A percentile compares a stretch with the other conserved stretches of the same genome.
Conservation (phyloP, 331 rosid species). For the Erythrophleum ivorense region DNA sequence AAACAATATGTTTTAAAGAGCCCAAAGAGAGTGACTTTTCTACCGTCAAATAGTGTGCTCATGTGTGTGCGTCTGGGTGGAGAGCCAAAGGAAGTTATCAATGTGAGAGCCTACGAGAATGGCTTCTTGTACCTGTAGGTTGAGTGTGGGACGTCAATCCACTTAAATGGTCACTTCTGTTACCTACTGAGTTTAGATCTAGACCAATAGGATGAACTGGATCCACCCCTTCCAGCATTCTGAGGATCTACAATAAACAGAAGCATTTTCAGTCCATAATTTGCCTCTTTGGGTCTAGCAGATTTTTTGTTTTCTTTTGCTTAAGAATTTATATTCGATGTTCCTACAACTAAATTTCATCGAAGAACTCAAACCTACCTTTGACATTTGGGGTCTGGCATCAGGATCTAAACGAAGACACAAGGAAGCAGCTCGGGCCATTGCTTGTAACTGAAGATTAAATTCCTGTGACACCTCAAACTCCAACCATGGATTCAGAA, state of each 20-base stretch:
- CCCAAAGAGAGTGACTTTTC: constrained; percentile 6
- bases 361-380: constrained; percentile 55
- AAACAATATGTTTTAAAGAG: neutral
- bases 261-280: constrained; percentile 23
- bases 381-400: constrained; percentile 84
- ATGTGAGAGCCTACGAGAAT: constrained; percentile 87
- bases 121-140: constrained; percentile 57
- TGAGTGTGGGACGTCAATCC: constrained; percentile 55
- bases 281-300: neutral
- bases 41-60: constrained; percentile 11
- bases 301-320: neutral
- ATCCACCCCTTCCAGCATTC: constrained; percentile 90
- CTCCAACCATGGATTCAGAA: constrained; percentile 63
- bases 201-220: constrained; percentile 61
- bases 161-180: constrained; percentile 76
- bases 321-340: neutral
- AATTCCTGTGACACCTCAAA: constrained; percentile 65
- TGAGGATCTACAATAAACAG: constrained; percentile 63
- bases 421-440: constrained; percentile 86
- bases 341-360: constrained; percentile 9
- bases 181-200: constrained; percentile 70
- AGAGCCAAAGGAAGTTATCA: constrained; percentile 44
- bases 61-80: constrained; percentile 21
- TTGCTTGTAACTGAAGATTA: constrained; percentile 68
- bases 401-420: constrained; percentile 84